Conservation (phyloP, 345 rosid genomes). For the Arabidopsis arenosa region DNA sequence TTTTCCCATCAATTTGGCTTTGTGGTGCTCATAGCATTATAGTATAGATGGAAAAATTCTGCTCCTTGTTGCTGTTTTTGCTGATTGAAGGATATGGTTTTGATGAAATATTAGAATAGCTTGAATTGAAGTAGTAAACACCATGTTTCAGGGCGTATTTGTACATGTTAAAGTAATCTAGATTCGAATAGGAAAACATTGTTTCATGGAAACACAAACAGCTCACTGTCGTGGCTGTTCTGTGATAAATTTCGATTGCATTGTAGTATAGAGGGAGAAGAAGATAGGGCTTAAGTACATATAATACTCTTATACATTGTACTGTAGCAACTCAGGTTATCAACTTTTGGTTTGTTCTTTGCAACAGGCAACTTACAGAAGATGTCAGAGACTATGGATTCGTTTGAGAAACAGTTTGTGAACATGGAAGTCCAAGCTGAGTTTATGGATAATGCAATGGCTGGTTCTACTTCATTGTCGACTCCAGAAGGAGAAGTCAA, state of each 20-base stretch:
- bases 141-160: not conserved
- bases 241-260: not conserved
- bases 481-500: slow-evolving; percentile 96
- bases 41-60: not conserved
- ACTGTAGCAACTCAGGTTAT: not conserved
- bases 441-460: slow-evolving; percentile 95
- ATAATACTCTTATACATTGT: not conserved
- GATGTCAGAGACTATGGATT: slow-evolving; percentile 98
- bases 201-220: not conserved
- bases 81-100: not conserved
- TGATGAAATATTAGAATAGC: not conserved
- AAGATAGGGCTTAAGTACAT: not conserved
- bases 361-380: slow-evolving; percentile 88
- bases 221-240: not conserved
- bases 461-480: slow-evolving; percentile 93
- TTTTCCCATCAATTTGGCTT: not conserved
- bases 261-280: slow-evolving; percentile 1
- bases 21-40: not conserved
- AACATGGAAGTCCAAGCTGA: slow-evolving; percentile 98
- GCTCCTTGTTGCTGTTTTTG: not conserved
- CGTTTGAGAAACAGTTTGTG: slow-evolving; percentile 93
- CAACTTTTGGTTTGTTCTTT: slow-evolving; percentile 7
- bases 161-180: not conserved
- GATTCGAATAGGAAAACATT: not conserved
- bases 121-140: not conserved